Conservation (phyloP, 345 rosid species). For the Stellera chamaejasme region DNA sequence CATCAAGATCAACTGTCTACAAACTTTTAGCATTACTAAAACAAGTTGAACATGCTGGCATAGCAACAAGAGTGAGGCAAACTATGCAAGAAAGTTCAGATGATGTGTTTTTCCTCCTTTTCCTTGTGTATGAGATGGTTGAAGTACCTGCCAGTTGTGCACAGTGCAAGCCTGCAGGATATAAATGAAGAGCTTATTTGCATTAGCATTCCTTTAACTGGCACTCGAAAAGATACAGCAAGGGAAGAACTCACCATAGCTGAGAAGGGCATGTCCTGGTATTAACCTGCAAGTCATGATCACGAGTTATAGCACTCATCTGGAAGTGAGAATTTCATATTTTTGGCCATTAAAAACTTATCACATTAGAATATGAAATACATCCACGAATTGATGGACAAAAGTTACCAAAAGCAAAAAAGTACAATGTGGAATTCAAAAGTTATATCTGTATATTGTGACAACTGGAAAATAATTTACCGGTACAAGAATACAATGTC, state of each 20-base stretch:
- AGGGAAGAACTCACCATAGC: slow-evolving; percentile 58
- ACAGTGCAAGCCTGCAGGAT: slow-evolving; percentile 74
- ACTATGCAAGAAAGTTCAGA: not conserved
- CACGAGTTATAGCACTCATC: no score
- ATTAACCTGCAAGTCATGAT: slow-evolving; percentile 45
- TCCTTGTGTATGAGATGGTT: not conserved
- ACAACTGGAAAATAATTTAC: slow-evolving; percentile 26
- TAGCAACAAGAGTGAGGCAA: no score
- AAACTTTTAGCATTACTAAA: no score
- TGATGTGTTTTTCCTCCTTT: not conserved
- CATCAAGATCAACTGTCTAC: not conserved
- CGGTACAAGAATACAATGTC: slow-evolving; percentile 84
- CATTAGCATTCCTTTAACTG: slow-evolving; percentile 10
- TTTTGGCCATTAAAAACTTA: no score
- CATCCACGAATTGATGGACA: no score
- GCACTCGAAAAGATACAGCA: not conserved
- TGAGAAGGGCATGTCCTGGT: slow-evolving; percentile 74
- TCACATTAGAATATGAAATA: no score
- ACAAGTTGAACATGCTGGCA: not conserved
- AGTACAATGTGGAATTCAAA: no score
- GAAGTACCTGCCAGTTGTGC: slow-evolving; percentile 73
- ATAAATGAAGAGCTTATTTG: slow-evolving; percentile 11
- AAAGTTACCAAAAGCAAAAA: no score
- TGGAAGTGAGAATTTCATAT: no score
- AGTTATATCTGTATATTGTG: no score